Percentiles rank a stretch among this genome's conserved stretches.
Evolutionary conservation across 2,329 filamentous ascomycete genomes (phyloP).

Genomic region (Colletotrichum shisoi): DNA sequence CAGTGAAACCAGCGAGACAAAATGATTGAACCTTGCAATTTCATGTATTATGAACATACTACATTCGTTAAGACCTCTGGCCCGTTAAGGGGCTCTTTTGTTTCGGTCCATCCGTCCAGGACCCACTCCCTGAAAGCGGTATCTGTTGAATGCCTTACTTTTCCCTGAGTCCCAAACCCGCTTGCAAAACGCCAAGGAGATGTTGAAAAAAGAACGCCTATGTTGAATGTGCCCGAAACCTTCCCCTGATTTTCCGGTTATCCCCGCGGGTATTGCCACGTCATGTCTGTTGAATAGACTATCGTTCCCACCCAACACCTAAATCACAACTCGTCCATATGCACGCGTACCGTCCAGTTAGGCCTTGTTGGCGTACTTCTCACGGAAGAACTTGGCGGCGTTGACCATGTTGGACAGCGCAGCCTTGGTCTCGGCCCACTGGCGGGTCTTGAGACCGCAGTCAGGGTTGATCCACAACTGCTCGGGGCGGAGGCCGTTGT

Average conservation of each 20-base stretch:
- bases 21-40: constrained; percentile 26
- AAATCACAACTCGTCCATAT: constrained; percentile 39
- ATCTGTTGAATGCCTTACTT: constrained; percentile 41
- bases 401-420: constrained; percentile 96
- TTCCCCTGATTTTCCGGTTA: constrained; percentile 39
- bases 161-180: constrained; percentile 39
- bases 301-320: constrained; percentile 38
- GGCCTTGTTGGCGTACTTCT: constrained; percentile 71
- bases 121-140: constrained; percentile 39
- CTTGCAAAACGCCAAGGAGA: constrained; percentile 41
- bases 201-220: constrained; percentile 42
- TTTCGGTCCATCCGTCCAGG: constrained; percentile 33
- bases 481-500: constrained; percentile 88
- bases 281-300: constrained; percentile 41
- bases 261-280: constrained; percentile 40
- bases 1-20: not conserved
- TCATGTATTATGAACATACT: constrained; percentile 38
- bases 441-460: constrained; percentile 98
- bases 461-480: constrained; percentile 99
- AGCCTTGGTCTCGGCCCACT: constrained; percentile 99
- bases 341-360: constrained; percentile 30
- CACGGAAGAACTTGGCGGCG: constrained; percentile 94
- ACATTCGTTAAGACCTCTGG: constrained; percentile 33
- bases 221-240: constrained; percentile 40
- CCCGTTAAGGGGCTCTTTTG: constrained; percentile 41